Evolutionary conservation across 495 filamentous ascomycete species (phyloP), one percentile per base, ranked within the genome.

Genomic region (Neurospora sp.): DNA sequence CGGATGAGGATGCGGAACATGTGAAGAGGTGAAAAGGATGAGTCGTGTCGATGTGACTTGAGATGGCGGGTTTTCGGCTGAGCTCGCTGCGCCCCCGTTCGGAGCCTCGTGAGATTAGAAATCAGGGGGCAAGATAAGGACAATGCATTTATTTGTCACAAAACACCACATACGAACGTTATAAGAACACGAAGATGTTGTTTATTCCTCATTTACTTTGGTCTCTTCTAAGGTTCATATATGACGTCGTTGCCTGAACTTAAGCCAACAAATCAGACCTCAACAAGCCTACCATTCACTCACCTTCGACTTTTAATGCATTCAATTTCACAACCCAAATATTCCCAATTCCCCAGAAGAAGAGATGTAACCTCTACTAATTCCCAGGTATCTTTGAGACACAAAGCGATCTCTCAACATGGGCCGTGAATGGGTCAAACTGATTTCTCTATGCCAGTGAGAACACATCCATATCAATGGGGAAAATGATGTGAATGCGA

Each of bases 311-410:
- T 31, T 31, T 31, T 3, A 28, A 6, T 17, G 4, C 21, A 59
- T 2, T 4, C 11, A n/a, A 45, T 1, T 1, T 21, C 11, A 54
- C 0, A 34, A 62, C 24, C 11, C 28, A 28, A 15, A 3, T 28
- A 19, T 8, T 24, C 39, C n/a, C 6, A 69, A 40, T 24, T 10
- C 31, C 7, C 19, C 4, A 43, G 8, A n/a, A 21, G 31, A 39
- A 72, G 4, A 34, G 70, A 72, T 81, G 79, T 81, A 78, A 81
- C 80, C 80, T 81, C 80, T 80, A 78, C 78, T 81, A 77, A 81
- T 81, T 80, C 80, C 80, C 79, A 78, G 73, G 74, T 77, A 69
- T 81, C 79, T 17, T 31, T 43, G 73, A 79, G 73, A 40, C 72
- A 45, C 79, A 81, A 76, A 71, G 78, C 79, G 78, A 76, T 54